Conservation (phyloP, 768 basidiomycete genomes). For the Clitopilus passeckerianus region DNA sequence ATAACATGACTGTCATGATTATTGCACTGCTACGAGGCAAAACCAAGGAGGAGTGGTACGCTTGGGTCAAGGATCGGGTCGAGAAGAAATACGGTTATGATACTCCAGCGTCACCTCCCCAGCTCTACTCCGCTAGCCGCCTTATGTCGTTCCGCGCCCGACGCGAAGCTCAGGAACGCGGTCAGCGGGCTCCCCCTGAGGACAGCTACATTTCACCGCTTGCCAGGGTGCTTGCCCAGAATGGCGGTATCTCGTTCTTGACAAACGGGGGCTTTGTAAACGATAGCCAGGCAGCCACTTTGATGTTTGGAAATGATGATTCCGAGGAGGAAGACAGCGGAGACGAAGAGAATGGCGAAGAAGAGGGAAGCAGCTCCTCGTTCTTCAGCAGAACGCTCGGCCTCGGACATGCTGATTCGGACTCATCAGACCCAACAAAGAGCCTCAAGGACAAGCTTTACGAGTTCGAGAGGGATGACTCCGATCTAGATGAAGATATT, state of each 20-base stretch:
- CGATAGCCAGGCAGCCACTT: constrained; percentile 30
- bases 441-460: constrained; percentile 58
- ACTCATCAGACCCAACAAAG: constrained; percentile 48
- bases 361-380: constrained; percentile 22
- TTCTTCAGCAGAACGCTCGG: constrained; percentile 48
- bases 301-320: constrained; percentile 67
- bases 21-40: constrained; percentile 84
- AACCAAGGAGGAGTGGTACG: constrained; percentile 89
- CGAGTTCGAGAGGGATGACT: constrained; percentile 48
- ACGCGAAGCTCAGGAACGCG: constrained; percentile 50
- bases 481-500: constrained; percentile 28
- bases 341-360: constrained; percentile 40
- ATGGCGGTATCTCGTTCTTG: constrained; percentile 59
- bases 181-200: constrained; percentile 30
- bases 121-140: constrained; percentile 67
- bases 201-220: constrained; percentile 34
- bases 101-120: constrained; percentile 73
- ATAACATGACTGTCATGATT: constrained; percentile 97
- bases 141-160: constrained; percentile 59
- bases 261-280: constrained; percentile 48
- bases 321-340: constrained; percentile 54
- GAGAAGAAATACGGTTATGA: constrained; percentile 67
- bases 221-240: constrained; percentile 46
- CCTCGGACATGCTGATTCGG: constrained; percentile 26
- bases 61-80: constrained; percentile 83